Base-by-base conservation (phyloP, 768 basidiomycete genomes). In the Chalciporus pseudorubinellus region DNA sequence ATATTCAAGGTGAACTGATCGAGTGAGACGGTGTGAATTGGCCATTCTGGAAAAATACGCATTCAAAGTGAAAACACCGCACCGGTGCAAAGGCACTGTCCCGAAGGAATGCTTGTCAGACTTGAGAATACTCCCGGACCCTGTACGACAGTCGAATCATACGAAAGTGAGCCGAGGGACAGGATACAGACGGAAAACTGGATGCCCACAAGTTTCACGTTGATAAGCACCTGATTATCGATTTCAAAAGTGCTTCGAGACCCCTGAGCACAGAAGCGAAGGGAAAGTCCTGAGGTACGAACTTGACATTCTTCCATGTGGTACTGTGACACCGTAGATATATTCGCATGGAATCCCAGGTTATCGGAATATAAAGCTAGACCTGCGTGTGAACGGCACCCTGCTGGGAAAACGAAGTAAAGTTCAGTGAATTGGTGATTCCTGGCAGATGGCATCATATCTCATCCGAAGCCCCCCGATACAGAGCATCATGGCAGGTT, bases 181-280 rank as follows among this genome's bases (percentile, higher is more conserved):
- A 19, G 11, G 29, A 38, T 40, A 41, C 33, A 19, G 43, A 28
- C 22, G 39, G 44, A 45, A 28, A 38, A 49, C 44, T 34, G 34
- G 44, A 46, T 26, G 29, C 47, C 44, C 10, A 24, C 52, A 47
- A 33, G 48, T 29, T 24, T 45, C 19, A 26, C 31, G 47, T 38
- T 51, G 66, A 61, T 64, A 64, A 53, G 59, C 53, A 53, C 51
- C 21, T 39, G 48, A 63, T 60, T 55, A 62, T 70, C 60, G 53
- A 64, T 61, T 43, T 39, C 53, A 56, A 26, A 6, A 55, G 40
- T 47, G 48, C 56, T 55, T 66, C 60, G 40, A 55, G 41, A 43
- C 53, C 57, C 53, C 54, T 55, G 53, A 53, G 56, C 46, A 67
- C 56, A 67, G 65, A 65, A 67, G 54, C 55, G 48, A 44, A 39